Evolutionary conservation across 148 eudicot genomes (phyloP).

Genomic region (Rhododendron henanense): DNA sequence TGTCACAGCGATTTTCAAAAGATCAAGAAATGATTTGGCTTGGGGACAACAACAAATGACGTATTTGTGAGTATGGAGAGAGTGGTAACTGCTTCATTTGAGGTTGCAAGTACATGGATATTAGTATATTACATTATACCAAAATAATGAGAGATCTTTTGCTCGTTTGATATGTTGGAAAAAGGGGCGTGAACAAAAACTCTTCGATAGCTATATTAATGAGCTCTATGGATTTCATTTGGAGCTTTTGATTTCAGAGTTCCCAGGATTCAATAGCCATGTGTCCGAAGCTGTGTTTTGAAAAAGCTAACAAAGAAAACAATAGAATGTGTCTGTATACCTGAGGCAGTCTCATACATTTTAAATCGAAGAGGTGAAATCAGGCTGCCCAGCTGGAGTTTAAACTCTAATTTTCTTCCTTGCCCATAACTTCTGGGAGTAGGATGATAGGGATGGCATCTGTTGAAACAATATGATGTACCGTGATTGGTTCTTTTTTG

Average conservation of each 20-base stretch:
- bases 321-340: not conserved
- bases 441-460: not conserved
- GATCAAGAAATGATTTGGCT: not conserved
- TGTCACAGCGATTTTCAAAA: not conserved
- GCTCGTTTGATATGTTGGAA: not conserved
- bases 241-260: not conserved
- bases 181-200: not conserved
- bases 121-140: not conserved
- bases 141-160: not conserved
- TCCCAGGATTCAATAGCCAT: not conserved
- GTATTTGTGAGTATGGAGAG: not conserved
- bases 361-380: not conserved
- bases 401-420: not conserved
- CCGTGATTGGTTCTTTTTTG: not conserved
- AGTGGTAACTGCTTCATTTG: not conserved
- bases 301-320: not conserved
- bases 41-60: not conserved
- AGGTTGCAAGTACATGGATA: not conserved
- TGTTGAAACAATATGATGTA: not conserved
- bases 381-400: not conserved
- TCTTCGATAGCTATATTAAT: not conserved
- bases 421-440: not conserved
- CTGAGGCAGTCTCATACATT: not conserved
- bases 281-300: not conserved
- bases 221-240: not conserved